Evolutionary conservation across 2,329 filamentous ascomycete species (phyloP).

Genomic region (Dendryphion nanum): DNA sequence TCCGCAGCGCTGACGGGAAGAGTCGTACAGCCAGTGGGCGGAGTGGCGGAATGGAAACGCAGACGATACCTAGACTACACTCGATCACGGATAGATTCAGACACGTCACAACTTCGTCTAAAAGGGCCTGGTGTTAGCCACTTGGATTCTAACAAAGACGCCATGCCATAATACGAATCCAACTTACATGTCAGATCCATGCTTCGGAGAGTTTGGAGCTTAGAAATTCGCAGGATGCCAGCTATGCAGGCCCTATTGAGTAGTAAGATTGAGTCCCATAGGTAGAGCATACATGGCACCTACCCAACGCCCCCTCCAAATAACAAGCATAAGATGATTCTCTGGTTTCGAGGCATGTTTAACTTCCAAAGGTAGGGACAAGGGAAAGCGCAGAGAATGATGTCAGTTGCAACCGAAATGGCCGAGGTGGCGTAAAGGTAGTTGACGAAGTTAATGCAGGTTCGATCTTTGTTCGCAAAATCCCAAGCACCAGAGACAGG

Average conservation of each 20-base stretch:
- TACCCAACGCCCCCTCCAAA: conserved; percentile 25
- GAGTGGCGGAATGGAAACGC: conserved; percentile 26
- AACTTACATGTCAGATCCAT: conserved; percentile 25
- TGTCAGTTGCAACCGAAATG: conserved; percentile 22
- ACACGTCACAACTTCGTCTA: conserved; percentile 19
- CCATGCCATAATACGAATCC: background rate
- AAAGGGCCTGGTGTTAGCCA: background rate
- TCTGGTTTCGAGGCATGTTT: conserved; percentile 24
- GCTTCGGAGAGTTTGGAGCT: conserved; percentile 15
- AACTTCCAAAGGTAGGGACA: conserved; percentile 26
- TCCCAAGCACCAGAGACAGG: conserved; percentile 24
- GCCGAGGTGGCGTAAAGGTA: conserved; percentile 27
- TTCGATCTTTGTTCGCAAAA: conserved; percentile 10
- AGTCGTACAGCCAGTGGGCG: conserved; percentile 19
- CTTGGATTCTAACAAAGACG: background rate
- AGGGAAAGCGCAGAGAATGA: conserved; percentile 23
- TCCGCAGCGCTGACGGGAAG: conserved; percentile 15
- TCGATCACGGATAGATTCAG: conserved; percentile 28
- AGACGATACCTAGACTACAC: conserved; percentile 28
- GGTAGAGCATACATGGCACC: conserved; percentile 5
- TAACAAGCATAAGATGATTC: conserved; percentile 24
- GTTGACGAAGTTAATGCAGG: conserved; percentile 20
- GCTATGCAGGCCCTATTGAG: conserved; percentile 26
- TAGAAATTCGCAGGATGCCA: conserved; percentile 19
- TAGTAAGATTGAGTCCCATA: too few species aligned